Percentiles rank a stretch among this genome's conserved stretches.
Conservation (phyloP, 2,329 filamentous ascomycete species). For the Ascochyta fabae region DNA sequence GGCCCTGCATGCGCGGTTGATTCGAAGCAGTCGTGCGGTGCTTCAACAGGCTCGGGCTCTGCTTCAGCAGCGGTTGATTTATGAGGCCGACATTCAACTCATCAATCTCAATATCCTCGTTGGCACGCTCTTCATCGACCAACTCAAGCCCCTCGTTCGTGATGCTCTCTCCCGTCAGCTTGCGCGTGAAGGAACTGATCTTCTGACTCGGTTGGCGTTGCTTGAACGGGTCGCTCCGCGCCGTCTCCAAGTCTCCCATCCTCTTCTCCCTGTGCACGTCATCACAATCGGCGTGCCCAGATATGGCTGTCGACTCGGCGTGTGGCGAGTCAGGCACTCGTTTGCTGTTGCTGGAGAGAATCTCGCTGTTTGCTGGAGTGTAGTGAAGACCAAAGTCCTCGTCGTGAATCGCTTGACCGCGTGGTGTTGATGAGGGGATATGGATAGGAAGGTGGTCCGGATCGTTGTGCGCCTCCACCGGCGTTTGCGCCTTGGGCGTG, state of each 20-base stretch:
- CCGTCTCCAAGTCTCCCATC: constrained; percentile 35
- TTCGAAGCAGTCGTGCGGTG: not conserved
- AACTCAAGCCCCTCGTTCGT: not conserved
- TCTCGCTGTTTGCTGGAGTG: constrained; percentile 19
- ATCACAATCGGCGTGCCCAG: constrained; percentile 38
- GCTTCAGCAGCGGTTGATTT: constrained; percentile 4
- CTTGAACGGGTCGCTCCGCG: constrained; percentile 39
- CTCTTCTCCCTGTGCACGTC: constrained; percentile 40
- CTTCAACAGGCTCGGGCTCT: constrained; percentile 11
- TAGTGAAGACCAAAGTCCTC: constrained; percentile 8
- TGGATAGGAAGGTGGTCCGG: constrained; percentile 1
- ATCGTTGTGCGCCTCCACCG: constrained; percentile 6
- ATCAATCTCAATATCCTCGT: constrained; percentile 3
- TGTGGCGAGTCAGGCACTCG: constrained; percentile 51
- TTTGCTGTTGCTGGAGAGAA: constrained; percentile 53
- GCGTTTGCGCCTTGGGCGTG: constrained; percentile 15
- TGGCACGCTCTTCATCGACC: not conserved
- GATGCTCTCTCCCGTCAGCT: constrained; percentile 30
- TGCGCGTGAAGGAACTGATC: constrained; percentile 33
- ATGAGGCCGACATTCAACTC: not conserved
- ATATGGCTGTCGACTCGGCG: constrained; percentile 50
- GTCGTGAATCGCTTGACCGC: constrained; percentile 3
- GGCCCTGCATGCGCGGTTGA: not conserved
- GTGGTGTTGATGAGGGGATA: constrained; percentile 23
- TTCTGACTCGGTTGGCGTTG: constrained; percentile 16